Conservation (phyloP, 805 yeast species). For the Scheffersomyces coipomensis region DNA sequence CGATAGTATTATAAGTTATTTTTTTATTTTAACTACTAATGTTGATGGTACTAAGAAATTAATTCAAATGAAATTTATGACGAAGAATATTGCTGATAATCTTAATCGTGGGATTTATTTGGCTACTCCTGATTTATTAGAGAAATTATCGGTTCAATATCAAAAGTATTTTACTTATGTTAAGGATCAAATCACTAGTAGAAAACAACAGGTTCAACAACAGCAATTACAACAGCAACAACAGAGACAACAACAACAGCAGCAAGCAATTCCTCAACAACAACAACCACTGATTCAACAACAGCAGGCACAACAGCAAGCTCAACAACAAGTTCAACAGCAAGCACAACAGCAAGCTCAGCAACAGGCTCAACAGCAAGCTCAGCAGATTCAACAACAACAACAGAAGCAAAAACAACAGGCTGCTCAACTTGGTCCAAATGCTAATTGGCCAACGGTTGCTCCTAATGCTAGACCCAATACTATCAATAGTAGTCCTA, state of each 20-base stretch:
- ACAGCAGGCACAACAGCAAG: constrained; percentile 3
- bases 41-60: constrained; percentile 73
- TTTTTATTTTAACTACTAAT: constrained; percentile 72
- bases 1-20: constrained; percentile 76
- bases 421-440: constrained; percentile 7
- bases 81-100: constrained; percentile 71
- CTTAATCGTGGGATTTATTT: constrained; percentile 62
- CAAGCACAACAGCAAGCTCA: background rate
- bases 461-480: constrained; percentile 4
- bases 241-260: constrained; percentile 6
- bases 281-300: constrained; percentile 18
- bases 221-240: constrained; percentile 3
- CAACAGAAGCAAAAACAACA: constrained; percentile 1
- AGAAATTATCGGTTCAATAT: constrained; percentile 68
- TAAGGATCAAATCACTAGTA: constrained; percentile 52
- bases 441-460: constrained; percentile 13
- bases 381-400: constrained; percentile 1
- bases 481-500: constrained; percentile 21
- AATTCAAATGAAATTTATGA: constrained; percentile 75
- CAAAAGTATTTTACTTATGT: constrained; percentile 75
- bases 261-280: constrained; percentile 6
- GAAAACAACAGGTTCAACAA: constrained; percentile 27
- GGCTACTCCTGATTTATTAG: constrained; percentile 71
- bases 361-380: constrained; percentile 1
- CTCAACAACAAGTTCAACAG: constrained; percentile 7